Evolutionary conservation across 2,329 filamentous ascomycete species (phyloP), one percentile per base, ranked within the genome.

Genomic region (Aspergillus alliaceus): DNA sequence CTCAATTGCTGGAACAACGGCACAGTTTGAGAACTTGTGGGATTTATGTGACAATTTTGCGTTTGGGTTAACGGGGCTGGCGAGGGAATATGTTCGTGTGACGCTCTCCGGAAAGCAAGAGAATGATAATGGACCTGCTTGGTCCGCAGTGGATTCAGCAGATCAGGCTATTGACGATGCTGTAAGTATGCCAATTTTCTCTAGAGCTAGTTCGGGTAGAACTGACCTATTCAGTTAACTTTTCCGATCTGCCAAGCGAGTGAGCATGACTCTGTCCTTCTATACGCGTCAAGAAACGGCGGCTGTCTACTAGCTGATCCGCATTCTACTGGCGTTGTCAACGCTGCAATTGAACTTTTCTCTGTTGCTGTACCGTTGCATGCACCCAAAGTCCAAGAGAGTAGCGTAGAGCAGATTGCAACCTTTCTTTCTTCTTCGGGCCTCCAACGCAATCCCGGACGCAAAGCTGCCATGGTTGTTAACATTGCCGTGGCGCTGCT

Each of bases 31-130:
- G 67, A 93, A 87, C 1, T 86, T 99, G 37, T 99, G 95, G 95
- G 93, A 98, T 61, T 85, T 96, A 6, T 90, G 88, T 8, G 95
- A 99, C 72, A 98, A 98, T 69, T 93, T 88, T 66, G 93, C 93
- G 1, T 98, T 96, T 73, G 95, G 96, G 2, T 88, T 99, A 15
- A 96, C 91, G 9, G 91, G 93, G 1, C 79, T 98, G 22, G 87
- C 96, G 1, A 83, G 85, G 22, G 90, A 91, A 0, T 92, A 95
- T 69, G 84, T 88, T 53, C 80, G 92, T 18, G 86, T 83, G 65
- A 84, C 82, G 25, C 81, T 93, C 56, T 86, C 87, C 14, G 90
- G 90, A 27, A 88, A 90, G 67, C 85, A 88, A 57, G 83, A 86
- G 35, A 81, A 82, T 75, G 82, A 79, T 72, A 67, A 78, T 54